Conservation (phyloP, 2,329 filamentous ascomycete species). For the Alternaria sp. region DNA sequence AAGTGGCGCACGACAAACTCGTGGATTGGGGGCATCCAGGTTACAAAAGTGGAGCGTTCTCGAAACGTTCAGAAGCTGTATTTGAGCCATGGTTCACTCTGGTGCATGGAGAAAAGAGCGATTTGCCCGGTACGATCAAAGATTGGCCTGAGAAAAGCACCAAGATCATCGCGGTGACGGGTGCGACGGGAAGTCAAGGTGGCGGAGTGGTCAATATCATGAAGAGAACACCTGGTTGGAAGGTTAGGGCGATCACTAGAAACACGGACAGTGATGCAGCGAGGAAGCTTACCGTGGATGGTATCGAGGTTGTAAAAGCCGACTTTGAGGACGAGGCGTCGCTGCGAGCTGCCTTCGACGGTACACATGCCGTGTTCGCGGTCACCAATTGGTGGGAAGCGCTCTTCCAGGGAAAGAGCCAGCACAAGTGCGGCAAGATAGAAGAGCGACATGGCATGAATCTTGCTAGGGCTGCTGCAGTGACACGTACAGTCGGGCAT, state of each 20-base stretch:
- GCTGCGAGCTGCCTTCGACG: constrained; percentile 32
- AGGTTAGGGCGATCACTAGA: constrained; percentile 36
- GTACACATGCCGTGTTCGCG: constrained; percentile 47
- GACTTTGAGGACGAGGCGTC: constrained; percentile 35
- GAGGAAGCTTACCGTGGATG: constrained; percentile 32
- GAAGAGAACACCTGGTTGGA: constrained; percentile 35
- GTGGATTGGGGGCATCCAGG: constrained; percentile 49
- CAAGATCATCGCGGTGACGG: constrained; percentile 40
- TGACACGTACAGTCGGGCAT: constrained; percentile 52
- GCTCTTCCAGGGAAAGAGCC: constrained; percentile 38
- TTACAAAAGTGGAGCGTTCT: constrained; percentile 53
- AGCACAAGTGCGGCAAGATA: constrained; percentile 47
- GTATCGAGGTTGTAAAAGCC: constrained; percentile 32
- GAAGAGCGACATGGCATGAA: constrained; percentile 56
- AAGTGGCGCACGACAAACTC: constrained; percentile 55
- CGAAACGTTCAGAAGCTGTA: constrained; percentile 55
- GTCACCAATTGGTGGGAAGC: constrained; percentile 56
- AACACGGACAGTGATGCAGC: constrained; percentile 31
- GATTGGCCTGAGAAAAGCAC: constrained; percentile 35
- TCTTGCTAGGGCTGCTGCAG: constrained; percentile 54
- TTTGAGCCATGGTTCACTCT: constrained; percentile 59
- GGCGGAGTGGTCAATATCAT: constrained; percentile 40
- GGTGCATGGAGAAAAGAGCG: constrained; percentile 56
- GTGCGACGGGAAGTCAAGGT: constrained; percentile 42
- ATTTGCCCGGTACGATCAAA: constrained; percentile 50